Base-by-base conservation (phyloP, 2,329 filamentous ascomycete genomes). In the Amauroascus niger region DNA sequence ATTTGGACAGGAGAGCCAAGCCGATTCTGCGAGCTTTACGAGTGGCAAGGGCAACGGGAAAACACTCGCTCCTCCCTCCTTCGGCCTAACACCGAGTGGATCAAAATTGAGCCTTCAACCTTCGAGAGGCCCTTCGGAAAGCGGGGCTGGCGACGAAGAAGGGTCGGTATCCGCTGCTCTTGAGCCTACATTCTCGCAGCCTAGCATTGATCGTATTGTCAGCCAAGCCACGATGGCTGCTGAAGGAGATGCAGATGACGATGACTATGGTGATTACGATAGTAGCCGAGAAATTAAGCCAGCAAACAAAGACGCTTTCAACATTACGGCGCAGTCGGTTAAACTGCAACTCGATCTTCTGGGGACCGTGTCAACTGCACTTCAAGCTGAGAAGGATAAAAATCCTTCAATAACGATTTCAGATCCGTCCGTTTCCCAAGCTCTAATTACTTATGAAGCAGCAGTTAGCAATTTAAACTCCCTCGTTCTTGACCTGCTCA, bases 251-350 rank as follows among this genome's bases (percentile, higher is more conserved):
- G 69, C 79, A 24, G 80, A 84, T 18, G 80, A 83, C 18, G 87
- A 95, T 47, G 87, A 91, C 24, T 86, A 87, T 55, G 82, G 81
- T 41, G 88, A 95, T 61, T 87, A 88, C 58, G 84, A 80, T 33
- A 95, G 88, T 62, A 85, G 84, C 51, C 84, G 81, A 55, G 87
- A 94, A 58, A 74, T 83, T 32, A 82, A 81, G 7, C 66, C 75
- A 30, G 80, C 84, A 1, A 90, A 81, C 64, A 95, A 95, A 65
- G 93, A 98, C 67, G 90, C 93, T 1, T 90, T 97, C 70, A 91
- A 91, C 67, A 97, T 98, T 64, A 96, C 91, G 2, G 93, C 93
- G 0, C 91, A 97, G 67, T 97, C 93, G 13, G 89, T 89, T 9
- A 91, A 87, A 66, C 72, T 97, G 30, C 93, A 98, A 68, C 80